Evolutionary conservation across 345 rosid genomes (phyloP), one percentile per base, ranked within the genome.

Genomic region (Syzygium aromaticum): DNA sequence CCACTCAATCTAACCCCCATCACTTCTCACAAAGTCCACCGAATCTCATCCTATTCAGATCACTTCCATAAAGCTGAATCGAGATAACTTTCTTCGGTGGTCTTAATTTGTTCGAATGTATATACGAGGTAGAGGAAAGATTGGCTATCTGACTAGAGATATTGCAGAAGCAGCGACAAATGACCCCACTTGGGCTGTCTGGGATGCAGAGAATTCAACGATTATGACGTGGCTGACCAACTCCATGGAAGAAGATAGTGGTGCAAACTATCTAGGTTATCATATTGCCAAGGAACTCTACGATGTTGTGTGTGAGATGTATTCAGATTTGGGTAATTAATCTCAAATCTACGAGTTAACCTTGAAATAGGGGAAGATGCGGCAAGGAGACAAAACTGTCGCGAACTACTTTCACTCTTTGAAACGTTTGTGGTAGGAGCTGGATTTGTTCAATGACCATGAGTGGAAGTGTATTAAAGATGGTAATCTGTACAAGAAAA

Each of bases 161-260:
- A 27, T 6, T 0, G 3, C 0, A 8, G 0, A 64, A 64, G 11
- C 6, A 15, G 1, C 8, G 5, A 8, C 2, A 30, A 16, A 30
- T 64, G 77, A 64, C 11, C 22, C 43, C 5, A 30, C 40, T 0
- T 30, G 3, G 40, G 77, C 11, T 30, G 0, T 64, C 0, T 63
- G 3, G 22, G 77, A 63, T 63, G 22, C 0, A 2, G 21, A 28
- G 3, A 30, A 64, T 28, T 30, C 1, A 16, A 0, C 0, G 1
- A 64, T 30, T 64, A 64, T 16, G 77, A 64, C 1, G 0, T 30
- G 22, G 43, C 5, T 30, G 0, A 64, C 3, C 22, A 16, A 7
- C 77, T 30, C 77, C 43, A 30, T 64, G 77, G 43, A 28, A 64
- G 43, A 64, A 30, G 43, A 30, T 30, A 64, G 30, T 64, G 43